These are phyloP conservation scores for Caloboletus firmus DNA, from an alignment of 1,284 basidiomycete species.

Conservation along the genomic window DNA sequence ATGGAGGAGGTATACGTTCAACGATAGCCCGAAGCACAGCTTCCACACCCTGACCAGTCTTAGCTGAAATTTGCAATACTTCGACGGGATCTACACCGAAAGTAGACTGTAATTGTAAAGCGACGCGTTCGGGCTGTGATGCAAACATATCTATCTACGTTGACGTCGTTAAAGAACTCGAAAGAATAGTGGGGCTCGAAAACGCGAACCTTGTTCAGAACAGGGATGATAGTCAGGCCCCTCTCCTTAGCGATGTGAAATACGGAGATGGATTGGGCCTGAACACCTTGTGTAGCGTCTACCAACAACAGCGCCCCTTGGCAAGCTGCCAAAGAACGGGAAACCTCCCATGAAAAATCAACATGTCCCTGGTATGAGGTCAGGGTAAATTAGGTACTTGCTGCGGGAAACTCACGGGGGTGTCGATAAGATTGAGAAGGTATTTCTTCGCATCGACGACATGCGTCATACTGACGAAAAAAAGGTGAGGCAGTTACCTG, in stretches of 20 bases:
- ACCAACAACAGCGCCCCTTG: slow-evolving; percentile 92
- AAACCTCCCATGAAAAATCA: slow-evolving; percentile 96
- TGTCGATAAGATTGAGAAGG: slow-evolving; percentile 95
- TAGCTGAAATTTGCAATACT: slow-evolving; percentile 84
- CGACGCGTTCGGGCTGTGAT: slow-evolving; percentile 78
- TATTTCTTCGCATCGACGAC: slow-evolving; percentile 53
- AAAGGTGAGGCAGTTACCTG: slow-evolving; percentile 5
- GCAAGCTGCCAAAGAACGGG: slow-evolving; percentile 88
- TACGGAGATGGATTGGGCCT: slow-evolving; percentile 97
- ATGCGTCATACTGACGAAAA: slow-evolving; percentile 71
- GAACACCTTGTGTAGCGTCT: slow-evolving; percentile 96
- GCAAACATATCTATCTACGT: slow-evolving; percentile 84
- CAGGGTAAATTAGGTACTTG: neutral
- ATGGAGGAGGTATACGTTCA: slow-evolving; percentile 78
- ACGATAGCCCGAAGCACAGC: slow-evolving; percentile 80
- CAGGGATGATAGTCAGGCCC: slow-evolving; percentile 84
- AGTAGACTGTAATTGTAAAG: slow-evolving; percentile 77
- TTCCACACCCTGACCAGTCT: slow-evolving; percentile 85
- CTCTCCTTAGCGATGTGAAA: slow-evolving; percentile 86
- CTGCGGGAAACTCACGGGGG: slow-evolving; percentile 60
- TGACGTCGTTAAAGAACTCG: slow-evolving; percentile 2
- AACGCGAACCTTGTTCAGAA: slow-evolving; percentile 83
- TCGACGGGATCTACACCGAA: slow-evolving; percentile 76
- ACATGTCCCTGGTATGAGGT: slow-evolving; percentile 73
- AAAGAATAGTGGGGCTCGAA: neutral